These are phyloP conservation scores for Chalaropsis thielavioides DNA, from an alignment of 2,329 filamentous ascomycete species.

Conservation along the genomic window DNA sequence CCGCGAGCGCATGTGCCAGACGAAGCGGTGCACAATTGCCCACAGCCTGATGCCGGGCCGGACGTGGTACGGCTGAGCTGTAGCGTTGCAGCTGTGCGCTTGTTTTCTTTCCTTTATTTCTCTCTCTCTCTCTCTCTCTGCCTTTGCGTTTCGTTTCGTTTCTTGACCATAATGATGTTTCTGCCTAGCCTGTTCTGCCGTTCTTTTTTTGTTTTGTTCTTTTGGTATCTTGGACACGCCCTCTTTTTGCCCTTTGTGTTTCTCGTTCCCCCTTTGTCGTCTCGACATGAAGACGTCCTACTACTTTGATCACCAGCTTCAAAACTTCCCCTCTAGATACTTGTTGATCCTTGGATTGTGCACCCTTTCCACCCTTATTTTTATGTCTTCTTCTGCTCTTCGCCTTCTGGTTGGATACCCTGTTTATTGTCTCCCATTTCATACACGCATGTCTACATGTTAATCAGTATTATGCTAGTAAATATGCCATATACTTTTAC, in stretches of 20 bases:
- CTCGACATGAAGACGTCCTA: background rate
- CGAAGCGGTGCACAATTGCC: constrained; percentile 35
- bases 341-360: background rate
- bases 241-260: background rate
- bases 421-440: background rate
- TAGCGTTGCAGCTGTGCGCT: background rate
- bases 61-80: constrained; percentile 28
- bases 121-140: background rate
- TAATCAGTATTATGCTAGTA: background rate
- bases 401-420: constrained; percentile 13
- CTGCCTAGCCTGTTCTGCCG: background rate
- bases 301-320: background rate
- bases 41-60: constrained; percentile 40
- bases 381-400: constrained; percentile 10
- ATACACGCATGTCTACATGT: background rate
- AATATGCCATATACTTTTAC: background rate
- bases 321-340: background rate
- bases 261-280: background rate
- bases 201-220: background rate
- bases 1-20: constrained; percentile 57
- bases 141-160: background rate
- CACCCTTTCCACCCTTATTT: no score
- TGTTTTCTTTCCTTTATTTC: background rate
- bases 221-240: background rate
- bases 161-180: background rate